Conservation (phyloP, 768 basidiomycete genomes). For the Hericium rajendrae region DNA sequence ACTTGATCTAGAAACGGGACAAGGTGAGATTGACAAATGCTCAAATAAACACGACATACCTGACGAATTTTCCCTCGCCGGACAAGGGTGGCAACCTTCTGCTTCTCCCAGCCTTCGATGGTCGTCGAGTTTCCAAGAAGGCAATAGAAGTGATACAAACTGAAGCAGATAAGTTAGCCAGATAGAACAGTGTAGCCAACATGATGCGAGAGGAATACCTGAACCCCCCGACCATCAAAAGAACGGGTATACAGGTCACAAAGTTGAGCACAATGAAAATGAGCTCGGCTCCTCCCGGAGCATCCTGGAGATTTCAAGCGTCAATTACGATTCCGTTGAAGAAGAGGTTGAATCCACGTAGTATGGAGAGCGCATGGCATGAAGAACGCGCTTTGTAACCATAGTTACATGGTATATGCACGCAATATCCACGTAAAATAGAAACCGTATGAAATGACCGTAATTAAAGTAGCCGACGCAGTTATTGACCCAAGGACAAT, state of each 20-base stretch:
- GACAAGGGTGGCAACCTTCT: conserved; percentile 80
- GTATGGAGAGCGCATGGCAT: conserved; percentile 31
- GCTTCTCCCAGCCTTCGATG: conserved; percentile 97
- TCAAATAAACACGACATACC: conserved; percentile 26
- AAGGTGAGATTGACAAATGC: neutral
- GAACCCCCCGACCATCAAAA: conserved; percentile 83
- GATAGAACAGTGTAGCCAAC: neutral
- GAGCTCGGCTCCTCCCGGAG: conserved; percentile 59
- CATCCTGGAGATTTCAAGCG: conserved; percentile 36
- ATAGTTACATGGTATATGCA: conserved; percentile 84
- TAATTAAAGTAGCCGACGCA: conserved; percentile 93
- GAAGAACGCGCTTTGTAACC: conserved; percentile 57
- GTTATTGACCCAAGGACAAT: conserved; percentile 91
- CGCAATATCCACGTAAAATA: conserved; percentile 86
- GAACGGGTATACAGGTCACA: conserved; percentile 74
- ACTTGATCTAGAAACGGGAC: conserved; percentile 56
- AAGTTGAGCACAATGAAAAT: conserved; percentile 86
- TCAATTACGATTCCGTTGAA: neutral
- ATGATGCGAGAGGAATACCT: conserved; percentile 37
- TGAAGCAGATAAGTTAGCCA: conserved; percentile 23
- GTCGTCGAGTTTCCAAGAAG: conserved; percentile 81
- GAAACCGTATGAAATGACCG: conserved; percentile 81
- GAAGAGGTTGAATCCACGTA: conserved; percentile 36
- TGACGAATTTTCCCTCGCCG: conserved; percentile 79
- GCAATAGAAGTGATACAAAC: conserved; percentile 80